Conservation (phyloP, 2,329 filamentous ascomycete genomes). For the Colletotrichum liaoningense region DNA sequence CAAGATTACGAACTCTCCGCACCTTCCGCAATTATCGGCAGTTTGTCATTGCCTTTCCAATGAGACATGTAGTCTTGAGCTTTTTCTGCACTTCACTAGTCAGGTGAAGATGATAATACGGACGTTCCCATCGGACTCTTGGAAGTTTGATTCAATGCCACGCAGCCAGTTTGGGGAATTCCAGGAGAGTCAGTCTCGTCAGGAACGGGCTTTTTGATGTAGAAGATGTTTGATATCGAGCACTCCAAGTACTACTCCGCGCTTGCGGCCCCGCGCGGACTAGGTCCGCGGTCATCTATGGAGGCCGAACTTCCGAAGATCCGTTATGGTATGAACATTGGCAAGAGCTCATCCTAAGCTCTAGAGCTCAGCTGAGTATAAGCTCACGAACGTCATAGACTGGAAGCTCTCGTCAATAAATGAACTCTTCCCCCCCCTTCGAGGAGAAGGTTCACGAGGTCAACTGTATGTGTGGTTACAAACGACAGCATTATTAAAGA, state of each 20-base stretch:
- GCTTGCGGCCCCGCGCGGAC: neutral
- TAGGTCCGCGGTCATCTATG: neutral
- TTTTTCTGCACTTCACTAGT: neutral
- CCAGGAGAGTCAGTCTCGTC: neutral
- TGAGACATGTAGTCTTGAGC: too few relatives aligned
- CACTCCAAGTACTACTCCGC: neutral
- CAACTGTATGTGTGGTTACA: neutral
- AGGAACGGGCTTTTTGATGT: neutral
- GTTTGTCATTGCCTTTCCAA: neutral
- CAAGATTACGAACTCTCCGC: neutral
- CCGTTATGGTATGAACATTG: neutral
- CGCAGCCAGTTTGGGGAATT: conserved; percentile 2
- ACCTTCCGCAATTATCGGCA: neutral
- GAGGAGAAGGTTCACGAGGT: rapidly evolving
- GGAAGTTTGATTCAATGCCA: neutral
- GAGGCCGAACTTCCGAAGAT: neutral
- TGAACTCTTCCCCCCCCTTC: conserved; percentile 3
- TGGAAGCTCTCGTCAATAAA: neutral
- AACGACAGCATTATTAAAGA: neutral
- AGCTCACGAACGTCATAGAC: neutral
- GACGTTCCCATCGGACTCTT: conserved; percentile 27
- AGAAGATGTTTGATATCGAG: neutral
- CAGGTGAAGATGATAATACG: neutral
- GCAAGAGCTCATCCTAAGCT: conserved; percentile 1
- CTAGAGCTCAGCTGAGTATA: neutral